A percentile compares a stretch with the other conserved stretches of the same genome.
Conservation (phyloP, 306 rosid species). For the Cicer judaicum region DNA sequence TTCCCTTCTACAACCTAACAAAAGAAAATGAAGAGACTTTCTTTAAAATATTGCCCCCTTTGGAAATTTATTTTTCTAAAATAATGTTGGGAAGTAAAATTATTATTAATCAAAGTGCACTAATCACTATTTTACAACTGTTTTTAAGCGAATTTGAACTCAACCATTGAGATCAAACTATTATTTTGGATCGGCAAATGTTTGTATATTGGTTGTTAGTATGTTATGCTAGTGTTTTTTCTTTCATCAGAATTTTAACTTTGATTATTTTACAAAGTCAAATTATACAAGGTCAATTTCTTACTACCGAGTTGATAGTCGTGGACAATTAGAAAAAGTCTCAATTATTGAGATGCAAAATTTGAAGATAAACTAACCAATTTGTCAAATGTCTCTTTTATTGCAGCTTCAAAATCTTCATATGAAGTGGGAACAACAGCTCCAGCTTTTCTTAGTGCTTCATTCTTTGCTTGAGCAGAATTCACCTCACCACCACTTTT, state of each 20-base stretch:
- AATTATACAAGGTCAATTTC: too few relatives aligned
- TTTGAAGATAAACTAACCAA: slow-evolving; percentile 64
- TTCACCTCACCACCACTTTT: slow-evolving; percentile 99
- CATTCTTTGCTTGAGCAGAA: slow-evolving; percentile 97
- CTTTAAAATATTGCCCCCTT: slow-evolving; percentile 10
- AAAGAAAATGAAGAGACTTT: slow-evolving; percentile 27
- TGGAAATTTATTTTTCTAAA: background rate
- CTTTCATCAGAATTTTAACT: too few relatives aligned
- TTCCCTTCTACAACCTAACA: slow-evolving; percentile 73
- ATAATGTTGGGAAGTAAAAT: too few relatives aligned
- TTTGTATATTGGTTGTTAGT: too few relatives aligned
- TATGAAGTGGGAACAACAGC: slow-evolving; percentile 95
- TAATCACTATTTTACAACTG: too few relatives aligned
- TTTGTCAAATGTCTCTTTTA: slow-evolving; percentile 85
- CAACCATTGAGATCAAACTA: too few relatives aligned
- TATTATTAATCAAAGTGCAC: too few relatives aligned
- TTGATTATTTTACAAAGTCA: too few relatives aligned
- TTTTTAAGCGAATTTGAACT: too few relatives aligned
- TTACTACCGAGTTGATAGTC: too few relatives aligned
- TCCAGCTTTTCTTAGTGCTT: slow-evolving; percentile 93
- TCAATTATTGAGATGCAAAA: slow-evolving; percentile 21
- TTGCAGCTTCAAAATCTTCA: slow-evolving; percentile 80
- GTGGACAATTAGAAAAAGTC: background rate
- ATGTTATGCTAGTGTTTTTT: too few relatives aligned
- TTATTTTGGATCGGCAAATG: too few relatives aligned